Percentiles rank a stretch among this genome's conserved stretches.
phyloP scores from a whole-genome alignment of 2,329 filamentous ascomycete genomes.

The Elsinoe batatas region DNA sequence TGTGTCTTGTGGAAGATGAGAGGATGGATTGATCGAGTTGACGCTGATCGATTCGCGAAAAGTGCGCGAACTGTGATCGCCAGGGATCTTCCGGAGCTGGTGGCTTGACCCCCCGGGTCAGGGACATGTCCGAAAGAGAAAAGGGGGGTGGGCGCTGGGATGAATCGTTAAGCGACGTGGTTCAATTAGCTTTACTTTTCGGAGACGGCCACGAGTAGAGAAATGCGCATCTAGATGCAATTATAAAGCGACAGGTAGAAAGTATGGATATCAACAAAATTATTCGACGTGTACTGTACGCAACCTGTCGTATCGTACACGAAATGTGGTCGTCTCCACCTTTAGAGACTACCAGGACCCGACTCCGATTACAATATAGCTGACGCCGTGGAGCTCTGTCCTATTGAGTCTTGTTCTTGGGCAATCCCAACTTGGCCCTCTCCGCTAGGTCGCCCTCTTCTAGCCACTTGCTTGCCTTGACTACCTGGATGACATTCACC shows the following conservation, averaged over 20 bases:
- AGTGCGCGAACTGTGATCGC: constrained; percentile 1
- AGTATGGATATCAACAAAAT: background rate
- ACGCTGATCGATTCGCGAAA: background rate
- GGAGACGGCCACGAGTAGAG: too few relatives aligned
- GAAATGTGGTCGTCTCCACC: background rate
- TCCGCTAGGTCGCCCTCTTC: constrained; percentile 76
- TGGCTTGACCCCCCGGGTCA: background rate
- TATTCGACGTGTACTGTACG: constrained; percentile 4
- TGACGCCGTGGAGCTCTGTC: background rate
- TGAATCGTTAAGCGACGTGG: background rate
- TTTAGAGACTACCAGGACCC: background rate
- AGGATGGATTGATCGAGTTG: background rate
- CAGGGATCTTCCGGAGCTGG: background rate
- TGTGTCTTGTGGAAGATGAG: background rate
- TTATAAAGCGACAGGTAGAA: background rate
- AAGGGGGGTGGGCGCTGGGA: background rate
- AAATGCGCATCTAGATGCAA: too few relatives aligned
- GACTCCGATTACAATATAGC: background rate
- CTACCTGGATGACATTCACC: constrained; percentile 87
- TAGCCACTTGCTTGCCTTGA: constrained; percentile 85
- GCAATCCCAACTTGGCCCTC: constrained; percentile 37
- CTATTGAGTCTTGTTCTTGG: constrained; percentile 15
- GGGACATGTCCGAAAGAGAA: background rate
- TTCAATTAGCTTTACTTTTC: background rate
- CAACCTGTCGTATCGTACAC: constrained; percentile 1